A percentile compares a stretch with the other conserved stretches of the same genome.
Conservation (phyloP, 345 rosid genomes). For the Adansonia digitata region DNA sequence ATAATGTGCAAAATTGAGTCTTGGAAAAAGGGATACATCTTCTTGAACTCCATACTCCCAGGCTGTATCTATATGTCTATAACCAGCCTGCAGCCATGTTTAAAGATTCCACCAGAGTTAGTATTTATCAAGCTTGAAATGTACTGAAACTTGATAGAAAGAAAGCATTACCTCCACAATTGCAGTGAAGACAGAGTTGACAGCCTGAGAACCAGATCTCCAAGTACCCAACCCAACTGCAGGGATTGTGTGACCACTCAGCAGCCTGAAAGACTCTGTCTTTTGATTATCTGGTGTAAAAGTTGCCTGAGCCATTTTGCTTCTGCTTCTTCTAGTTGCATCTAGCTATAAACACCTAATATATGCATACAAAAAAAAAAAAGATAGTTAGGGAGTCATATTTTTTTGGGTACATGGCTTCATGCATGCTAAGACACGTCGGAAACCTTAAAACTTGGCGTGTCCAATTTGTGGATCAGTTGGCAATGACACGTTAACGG, state of each 20-base stretch:
- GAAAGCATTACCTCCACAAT: conserved; percentile 33
- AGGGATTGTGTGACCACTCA: conserved; percentile 48
- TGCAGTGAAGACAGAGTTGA: conserved; percentile 39
- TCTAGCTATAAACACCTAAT: background rate
- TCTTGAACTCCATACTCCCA: conserved; percentile 38
- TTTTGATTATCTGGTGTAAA: conserved; percentile 20
- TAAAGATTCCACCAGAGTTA: background rate
- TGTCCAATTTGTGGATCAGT: background rate
- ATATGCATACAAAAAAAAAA: background rate
- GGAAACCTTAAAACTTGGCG: background rate
- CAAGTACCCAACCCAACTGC: conserved; percentile 54
- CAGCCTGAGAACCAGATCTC: conserved; percentile 37
- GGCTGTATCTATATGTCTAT: conserved; percentile 53
- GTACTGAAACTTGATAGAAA: background rate
- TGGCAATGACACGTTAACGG: background rate
- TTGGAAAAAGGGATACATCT: conserved; percentile 17
- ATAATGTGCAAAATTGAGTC: background rate
- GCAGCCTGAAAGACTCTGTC: conserved; percentile 36
- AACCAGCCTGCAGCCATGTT: conserved; percentile 34
- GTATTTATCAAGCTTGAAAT: background rate
- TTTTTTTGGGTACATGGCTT: background rate
- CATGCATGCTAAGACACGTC: conserved; percentile 4
- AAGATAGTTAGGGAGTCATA: background rate
- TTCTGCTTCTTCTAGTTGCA: background rate
- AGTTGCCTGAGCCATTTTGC: conserved; percentile 40